A percentile compares a stretch with the other conserved stretches of the same genome.
Evolutionary conservation across 1,284 basidiomycete genomes (phyloP).

Genomic region (Athelia sp.): DNA sequence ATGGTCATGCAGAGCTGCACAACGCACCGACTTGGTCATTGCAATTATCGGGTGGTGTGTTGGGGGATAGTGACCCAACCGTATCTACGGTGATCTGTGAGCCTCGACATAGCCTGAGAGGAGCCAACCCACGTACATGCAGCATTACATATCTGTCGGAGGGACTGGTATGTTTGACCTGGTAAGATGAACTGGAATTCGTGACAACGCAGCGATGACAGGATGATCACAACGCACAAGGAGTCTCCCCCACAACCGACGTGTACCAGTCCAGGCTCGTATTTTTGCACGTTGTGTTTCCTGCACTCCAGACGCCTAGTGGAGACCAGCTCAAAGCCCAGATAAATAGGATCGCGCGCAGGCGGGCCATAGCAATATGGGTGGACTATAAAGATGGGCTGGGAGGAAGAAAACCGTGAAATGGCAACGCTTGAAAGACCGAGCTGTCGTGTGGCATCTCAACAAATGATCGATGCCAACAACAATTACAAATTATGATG

Average conservation of each 20-base stretch:
- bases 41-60: conserved; percentile 11
- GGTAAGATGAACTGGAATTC: not conserved
- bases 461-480: too few species aligned
- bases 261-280: conserved; percentile 14
- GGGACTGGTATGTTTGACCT: conserved; percentile 13
- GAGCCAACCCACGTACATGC: conserved; percentile 5
- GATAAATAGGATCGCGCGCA: not conserved
- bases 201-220: not conserved
- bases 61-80: conserved; percentile 2
- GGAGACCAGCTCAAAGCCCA: not conserved
- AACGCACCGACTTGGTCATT: conserved; percentile 12
- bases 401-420: too few species aligned
- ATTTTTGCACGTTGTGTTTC: conserved; percentile 7
- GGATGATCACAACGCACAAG: conserved; percentile 9
- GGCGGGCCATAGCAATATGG: too few species aligned
- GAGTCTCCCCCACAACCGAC: conserved; percentile 15
- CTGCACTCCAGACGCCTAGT: conserved; percentile 1
- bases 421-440: too few species aligned
- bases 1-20: not conserved
- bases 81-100: conserved; percentile 1
- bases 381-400: too few species aligned
- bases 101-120: too few species aligned
- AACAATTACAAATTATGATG: too few species aligned
- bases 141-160: conserved; percentile 14
- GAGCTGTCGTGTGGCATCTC: too few species aligned